Conservation (phyloP, 1,284 basidiomycete species). For the Sanghuangporus sanghuang region DNA sequence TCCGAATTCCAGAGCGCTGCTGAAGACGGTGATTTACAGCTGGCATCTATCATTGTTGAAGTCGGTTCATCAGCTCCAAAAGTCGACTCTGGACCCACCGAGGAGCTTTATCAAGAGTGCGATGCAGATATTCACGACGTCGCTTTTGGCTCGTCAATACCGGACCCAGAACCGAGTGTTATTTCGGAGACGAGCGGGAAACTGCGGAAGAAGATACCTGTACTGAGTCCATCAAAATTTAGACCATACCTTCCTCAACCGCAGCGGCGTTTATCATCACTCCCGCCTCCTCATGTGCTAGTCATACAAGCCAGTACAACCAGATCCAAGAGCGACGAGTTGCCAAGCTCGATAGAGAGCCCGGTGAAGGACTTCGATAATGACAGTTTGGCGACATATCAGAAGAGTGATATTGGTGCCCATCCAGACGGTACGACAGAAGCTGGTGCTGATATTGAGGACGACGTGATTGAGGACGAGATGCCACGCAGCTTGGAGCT, state of each 20-base stretch:
- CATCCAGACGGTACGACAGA: background rate
- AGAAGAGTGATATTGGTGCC: background rate
- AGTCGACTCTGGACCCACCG: background rate
- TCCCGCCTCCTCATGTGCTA: background rate
- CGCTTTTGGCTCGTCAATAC: background rate
- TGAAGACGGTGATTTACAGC: background rate
- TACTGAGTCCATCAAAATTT: constrained; percentile 18
- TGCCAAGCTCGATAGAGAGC: constrained; percentile 13
- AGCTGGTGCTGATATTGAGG: background rate
- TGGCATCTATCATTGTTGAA: background rate
- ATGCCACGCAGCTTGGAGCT: constrained; percentile 2
- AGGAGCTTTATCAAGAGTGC: background rate
- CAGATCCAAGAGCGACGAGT: background rate
- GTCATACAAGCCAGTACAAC: background rate
- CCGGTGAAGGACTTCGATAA: background rate
- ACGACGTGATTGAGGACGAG: constrained; percentile 13
- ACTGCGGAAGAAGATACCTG: constrained; percentile 12
- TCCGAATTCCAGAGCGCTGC: background rate
- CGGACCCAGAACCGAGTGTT: background rate
- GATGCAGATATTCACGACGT: background rate
- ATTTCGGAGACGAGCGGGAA: background rate
- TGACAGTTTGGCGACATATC: background rate
- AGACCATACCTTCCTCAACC: constrained; percentile 7
- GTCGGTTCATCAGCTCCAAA: constrained; percentile 4
- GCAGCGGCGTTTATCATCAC: constrained; percentile 3